Base-by-base conservation (phyloP, 257 asterid genomes). In the Solanum medicagineum region DNA sequence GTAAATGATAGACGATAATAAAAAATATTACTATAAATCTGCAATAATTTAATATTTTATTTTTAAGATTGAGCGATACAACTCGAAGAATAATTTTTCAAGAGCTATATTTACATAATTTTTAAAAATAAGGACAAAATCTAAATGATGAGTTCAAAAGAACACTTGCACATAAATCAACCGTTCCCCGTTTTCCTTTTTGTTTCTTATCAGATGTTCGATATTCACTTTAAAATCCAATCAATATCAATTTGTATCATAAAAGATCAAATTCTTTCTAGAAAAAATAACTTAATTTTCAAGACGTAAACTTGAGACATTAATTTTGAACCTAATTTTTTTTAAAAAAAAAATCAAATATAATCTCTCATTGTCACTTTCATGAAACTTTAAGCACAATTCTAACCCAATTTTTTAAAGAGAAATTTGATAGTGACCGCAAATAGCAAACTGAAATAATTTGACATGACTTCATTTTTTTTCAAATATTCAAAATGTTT, bases 241-340 rank as follows among this genome's bases (percentile, higher is more conserved):
- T 7, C 16, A 17, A 69, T 69, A 0, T 9, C 0, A 8, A 69
- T 36, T 6, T 8, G 63, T 19, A 5, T 1, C 13, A 19, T 2
- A 0, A 7, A 19, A 56, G 20, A 19, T 8, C 9, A 20, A 57
- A 8, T 8, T 4, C 26, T 0, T 16, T 1, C 1, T 17, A 17
- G 1, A 10, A 36, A 17, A 2, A 1, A 10, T 69, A 4, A 32
- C 0, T 32, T 8, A 8, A 68, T 68, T 16, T 3, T 15, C 0
- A 2, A 0, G 0, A 15, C 4, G 16, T 3, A 3, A 65, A 65
- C 7, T 4, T 4, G 1, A 6, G 17, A 66, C n/a, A 7, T 6
- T 15, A 6, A 54, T 45, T 44, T 4, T 10, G 29, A 44, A 20
- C 53, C 55, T 20, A 71, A 7, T 11, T n/a, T 2, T 42, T 20